These are phyloP conservation scores for Aspergillus fischeri DNA, from an alignment of 2,329 filamentous ascomycete genomes.

Conservation along the genomic window DNA sequence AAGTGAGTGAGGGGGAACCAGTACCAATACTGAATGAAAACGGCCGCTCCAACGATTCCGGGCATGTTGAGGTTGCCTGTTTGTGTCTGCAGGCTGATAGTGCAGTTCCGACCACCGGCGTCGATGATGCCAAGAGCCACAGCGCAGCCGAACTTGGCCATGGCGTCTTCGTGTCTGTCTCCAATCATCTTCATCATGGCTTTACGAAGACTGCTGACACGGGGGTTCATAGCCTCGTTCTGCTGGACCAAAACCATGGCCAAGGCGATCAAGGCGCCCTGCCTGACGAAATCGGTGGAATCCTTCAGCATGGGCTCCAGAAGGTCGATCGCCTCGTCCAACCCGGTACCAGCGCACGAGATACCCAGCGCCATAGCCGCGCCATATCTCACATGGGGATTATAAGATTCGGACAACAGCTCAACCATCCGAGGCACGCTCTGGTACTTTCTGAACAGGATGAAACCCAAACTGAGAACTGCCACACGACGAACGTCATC, in stretches of 20 bases:
- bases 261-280: conserved; percentile 88
- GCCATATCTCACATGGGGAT: conserved; percentile 95
- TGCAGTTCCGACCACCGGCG: conserved; percentile 96
- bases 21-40: conserved; percentile 99
- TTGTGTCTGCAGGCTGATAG: conserved; percentile 94
- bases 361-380: conserved; percentile 98
- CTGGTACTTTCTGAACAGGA: conserved; percentile 94
- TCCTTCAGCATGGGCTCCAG: conserved; percentile 99
- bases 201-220: conserved; percentile 86
- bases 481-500: conserved; percentile 95
- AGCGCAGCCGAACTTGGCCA: conserved; percentile 97
- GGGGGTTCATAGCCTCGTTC: conserved; percentile 97
- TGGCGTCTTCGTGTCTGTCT: conserved; percentile 95
- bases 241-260: conserved; percentile 99
- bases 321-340: conserved; percentile 93
- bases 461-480: conserved; percentile 97
- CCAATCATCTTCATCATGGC: conserved; percentile 89
- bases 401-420: conserved; percentile 95
- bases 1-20: conserved; percentile 99
- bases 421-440: conserved; percentile 99
- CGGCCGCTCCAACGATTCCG: conserved; percentile 93
- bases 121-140: conserved; percentile 96
- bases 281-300: conserved; percentile 94
- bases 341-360: conserved; percentile 90
- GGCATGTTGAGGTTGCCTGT: conserved; percentile 99